Conservation (phyloP, 805 yeast species). For the Pichia nakasei region DNA sequence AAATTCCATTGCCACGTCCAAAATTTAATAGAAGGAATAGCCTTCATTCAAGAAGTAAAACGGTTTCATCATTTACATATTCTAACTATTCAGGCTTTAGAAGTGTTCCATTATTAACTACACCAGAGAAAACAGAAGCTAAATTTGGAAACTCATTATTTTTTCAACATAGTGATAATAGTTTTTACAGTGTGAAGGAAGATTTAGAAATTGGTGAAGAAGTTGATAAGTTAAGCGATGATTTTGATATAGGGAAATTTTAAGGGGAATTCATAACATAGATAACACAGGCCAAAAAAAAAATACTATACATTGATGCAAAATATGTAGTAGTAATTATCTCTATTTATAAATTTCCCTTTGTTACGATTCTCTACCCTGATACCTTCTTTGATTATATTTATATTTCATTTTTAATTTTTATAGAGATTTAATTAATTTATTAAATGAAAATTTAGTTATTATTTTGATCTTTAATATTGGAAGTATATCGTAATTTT, state of each 20-base stretch:
- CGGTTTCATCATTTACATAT: conserved; percentile 17
- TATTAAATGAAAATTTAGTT: too few species aligned
- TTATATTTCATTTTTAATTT: background rate
- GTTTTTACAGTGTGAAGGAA: conserved; percentile 4
- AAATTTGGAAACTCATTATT: conserved; percentile 1
- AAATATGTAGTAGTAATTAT: too few species aligned
- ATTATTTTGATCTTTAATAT: background rate
- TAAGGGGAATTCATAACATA: too few species aligned
- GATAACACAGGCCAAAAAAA: too few species aligned
- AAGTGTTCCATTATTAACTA: conserved; percentile 8
- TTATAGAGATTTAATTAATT: background rate
- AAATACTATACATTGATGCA: too few species aligned
- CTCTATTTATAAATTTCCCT: too few species aligned
- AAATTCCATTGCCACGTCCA: conserved; percentile 8
- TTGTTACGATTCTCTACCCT: too few species aligned
- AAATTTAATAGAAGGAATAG: conserved; percentile 2
- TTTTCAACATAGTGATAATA: conserved; percentile 1
- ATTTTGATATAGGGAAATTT: too few species aligned
- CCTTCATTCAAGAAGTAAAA: conserved; percentile 20
- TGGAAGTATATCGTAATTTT: conserved; percentile 9
- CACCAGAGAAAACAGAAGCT: conserved; percentile 8
- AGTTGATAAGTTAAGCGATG: too few species aligned
- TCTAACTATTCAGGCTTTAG: conserved; percentile 5
- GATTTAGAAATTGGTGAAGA: background rate
- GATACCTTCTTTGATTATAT: too few species aligned